Base-by-base conservation (phyloP, 1,284 basidiomycete genomes). In the Moesziomyces sp. region DNA sequence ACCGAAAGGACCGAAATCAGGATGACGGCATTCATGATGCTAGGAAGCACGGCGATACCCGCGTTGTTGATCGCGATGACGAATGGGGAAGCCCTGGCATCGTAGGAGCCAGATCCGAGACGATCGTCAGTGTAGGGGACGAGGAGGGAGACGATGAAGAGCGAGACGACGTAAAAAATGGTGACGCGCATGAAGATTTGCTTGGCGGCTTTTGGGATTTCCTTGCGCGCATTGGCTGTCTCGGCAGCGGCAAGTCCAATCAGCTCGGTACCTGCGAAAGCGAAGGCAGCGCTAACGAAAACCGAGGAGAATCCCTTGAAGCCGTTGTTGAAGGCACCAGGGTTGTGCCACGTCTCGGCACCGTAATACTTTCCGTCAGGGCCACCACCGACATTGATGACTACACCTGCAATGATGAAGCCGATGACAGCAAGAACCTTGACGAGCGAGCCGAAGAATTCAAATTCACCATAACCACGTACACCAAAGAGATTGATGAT, bases 241-340 rank as follows among this genome's bases (percentile, higher is more conserved):
- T 91, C 62, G 89, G 92, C 74, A 86, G 87, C 81, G 86, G 89
- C 70, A 86, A 89, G 68, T 90, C 90, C 90, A 87, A 92, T 50
- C 88, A 93, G 70, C 68, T 83, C 73, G 14, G 78, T 84, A 47
- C 85, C 80, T 11, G 77, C 65, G 44, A 81, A 83, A 44, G 79
- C 73, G 57, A 83, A 82, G 13, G 81, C 80, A n/a, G 80, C 82
- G 0, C 70, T 74, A 48, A 79, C 75, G 35, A 84, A 84, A 30
- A 82, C 68, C n/a, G 74, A 71, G 18, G 67, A 64, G 71, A 82
- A 81, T 34, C 82, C 82, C 57, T 83, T 81, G 76, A 83, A 83
- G 14, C 78, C 81, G 47, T 83, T 83, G 52, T 66, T 63, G 66
- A 84, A 82, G 3, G 82, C 74, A 23, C 77, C 80, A 13, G 78